Conservation (phyloP, 2,329 filamentous ascomycete genomes). For the Colletotrichum sp. region DNA sequence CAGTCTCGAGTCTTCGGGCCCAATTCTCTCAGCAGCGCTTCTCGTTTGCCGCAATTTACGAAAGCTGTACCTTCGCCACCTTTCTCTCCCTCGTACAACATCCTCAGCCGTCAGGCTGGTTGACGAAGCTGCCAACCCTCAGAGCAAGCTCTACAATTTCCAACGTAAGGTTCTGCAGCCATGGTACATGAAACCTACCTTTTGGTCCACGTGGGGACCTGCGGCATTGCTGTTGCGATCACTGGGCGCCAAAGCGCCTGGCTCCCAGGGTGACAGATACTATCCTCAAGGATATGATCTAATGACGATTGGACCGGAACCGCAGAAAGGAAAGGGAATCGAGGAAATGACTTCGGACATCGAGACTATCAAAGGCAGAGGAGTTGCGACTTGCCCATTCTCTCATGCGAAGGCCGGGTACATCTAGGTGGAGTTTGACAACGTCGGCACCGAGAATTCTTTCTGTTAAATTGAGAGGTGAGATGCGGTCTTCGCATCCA, state of each 20-base stretch:
- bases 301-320: conserved; percentile 26
- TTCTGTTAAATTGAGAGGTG: neutral
- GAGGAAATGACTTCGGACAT: conserved; percentile 15
- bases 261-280: conserved; percentile 48
- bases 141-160: conserved; percentile 44
- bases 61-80: conserved; percentile 49
- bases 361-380: neutral
- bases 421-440: neutral
- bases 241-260: conserved; percentile 49
- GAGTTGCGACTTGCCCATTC: neutral
- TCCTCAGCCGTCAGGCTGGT: conserved; percentile 36
- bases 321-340: conserved; percentile 22
- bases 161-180: conserved; percentile 50
- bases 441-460: neutral
- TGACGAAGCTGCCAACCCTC: conserved; percentile 41
- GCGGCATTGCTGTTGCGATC: conserved; percentile 46
- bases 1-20: conserved; percentile 1
- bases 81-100: conserved; percentile 51
- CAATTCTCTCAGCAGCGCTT: conserved; percentile 29
- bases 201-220: conserved; percentile 52
- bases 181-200: conserved; percentile 56
- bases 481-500: neutral
- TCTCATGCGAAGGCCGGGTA: neutral
- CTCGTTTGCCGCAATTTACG: conserved; percentile 43
- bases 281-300: conserved; percentile 51